Conservation (phyloP, 1,284 basidiomycete genomes). For the Ganoderma lucidum region DNA sequence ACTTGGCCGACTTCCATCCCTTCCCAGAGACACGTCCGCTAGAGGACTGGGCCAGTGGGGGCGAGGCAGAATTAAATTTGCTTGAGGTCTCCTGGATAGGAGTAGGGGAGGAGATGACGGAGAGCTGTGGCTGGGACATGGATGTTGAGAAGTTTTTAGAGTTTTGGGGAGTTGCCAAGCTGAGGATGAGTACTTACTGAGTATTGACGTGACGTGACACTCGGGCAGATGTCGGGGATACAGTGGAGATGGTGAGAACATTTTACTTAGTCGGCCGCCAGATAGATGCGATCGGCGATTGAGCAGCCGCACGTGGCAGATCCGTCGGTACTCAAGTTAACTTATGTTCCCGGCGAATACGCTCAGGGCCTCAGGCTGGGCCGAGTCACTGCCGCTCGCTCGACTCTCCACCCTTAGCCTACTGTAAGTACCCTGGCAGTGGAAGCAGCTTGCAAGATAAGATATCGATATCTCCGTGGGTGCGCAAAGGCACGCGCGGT, state of each 20-base stretch:
- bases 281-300: constrained; percentile 24
- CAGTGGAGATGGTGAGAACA: background rate
- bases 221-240: background rate
- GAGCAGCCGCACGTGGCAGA: constrained; percentile 20
- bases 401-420: background rate
- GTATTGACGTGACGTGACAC: background rate
- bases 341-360: too few species aligned
- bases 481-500: background rate
- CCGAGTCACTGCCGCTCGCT: background rate
- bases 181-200: too few species aligned
- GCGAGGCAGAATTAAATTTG: background rate
- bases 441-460: background rate
- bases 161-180: background rate
- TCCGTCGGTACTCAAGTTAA: background rate
- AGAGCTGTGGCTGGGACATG: constrained; percentile 20
- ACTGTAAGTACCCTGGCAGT: too few species aligned
- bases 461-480: background rate
- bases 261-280: background rate
- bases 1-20: constrained; percentile 47
- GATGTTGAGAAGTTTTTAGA: constrained; percentile 5
- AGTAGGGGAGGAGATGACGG: background rate
- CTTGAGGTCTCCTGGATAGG: background rate
- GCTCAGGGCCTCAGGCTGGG: background rate
- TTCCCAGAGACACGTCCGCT: constrained; percentile 31
- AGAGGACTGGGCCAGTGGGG: constrained; percentile 23